Evolutionary conservation across 805 yeast genomes (phyloP), one percentile per base, ranked within the genome.

Genomic region (Lipomyces orientalis): DNA sequence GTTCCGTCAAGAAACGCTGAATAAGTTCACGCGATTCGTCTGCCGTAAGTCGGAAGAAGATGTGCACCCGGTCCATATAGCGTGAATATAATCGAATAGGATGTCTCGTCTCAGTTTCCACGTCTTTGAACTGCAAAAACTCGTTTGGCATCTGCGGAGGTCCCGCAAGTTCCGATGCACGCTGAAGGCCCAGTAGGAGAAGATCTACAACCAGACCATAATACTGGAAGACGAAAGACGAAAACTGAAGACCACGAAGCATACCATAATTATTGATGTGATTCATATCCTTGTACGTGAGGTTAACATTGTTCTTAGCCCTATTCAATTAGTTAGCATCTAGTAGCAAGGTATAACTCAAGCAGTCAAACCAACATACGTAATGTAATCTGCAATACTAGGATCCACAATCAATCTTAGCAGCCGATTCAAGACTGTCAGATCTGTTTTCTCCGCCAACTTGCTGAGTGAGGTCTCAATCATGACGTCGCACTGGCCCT

Each of bases 231-330:
- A 95, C 87, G 78, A 94, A 95, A 0, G 97, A 88, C 0, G 98
- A 86, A 77, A 93, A 95, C 75, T 91, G 97, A 19, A 95, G 80
- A 7, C 99, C 99, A 59, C 97, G 85, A 19, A 95, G 79, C 65
- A 95, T 78, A 25, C 99, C 99, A 75, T 87, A 87, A 73, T 90
- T 92, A 78, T 95, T 94, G 22, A 91, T 88, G 77, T 93, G 97
- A 69, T 88, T 90, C 99, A 95, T 95, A 76, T 95, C 99, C 77
- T 95, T 95, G 79, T 88, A 96, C 1, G 92, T 84, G 25, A 95
- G 74, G 29, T 87, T 84, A 25, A 93, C 87, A 74, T 95, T 95
- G 79, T 92, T 92, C 77, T 93, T 93, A 0, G 98, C 89, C 1
- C 97, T 69, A 49, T 35, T 1, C 10, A 4, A 22, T 1, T n/a